A percentile compares a stretch with the other conserved stretches of the same genome.
These are phyloP conservation scores for Raffaelea ambrosiae DNA, from an alignment of 2,329 filamentous ascomycete genomes.

Conservation along the genomic window DNA sequence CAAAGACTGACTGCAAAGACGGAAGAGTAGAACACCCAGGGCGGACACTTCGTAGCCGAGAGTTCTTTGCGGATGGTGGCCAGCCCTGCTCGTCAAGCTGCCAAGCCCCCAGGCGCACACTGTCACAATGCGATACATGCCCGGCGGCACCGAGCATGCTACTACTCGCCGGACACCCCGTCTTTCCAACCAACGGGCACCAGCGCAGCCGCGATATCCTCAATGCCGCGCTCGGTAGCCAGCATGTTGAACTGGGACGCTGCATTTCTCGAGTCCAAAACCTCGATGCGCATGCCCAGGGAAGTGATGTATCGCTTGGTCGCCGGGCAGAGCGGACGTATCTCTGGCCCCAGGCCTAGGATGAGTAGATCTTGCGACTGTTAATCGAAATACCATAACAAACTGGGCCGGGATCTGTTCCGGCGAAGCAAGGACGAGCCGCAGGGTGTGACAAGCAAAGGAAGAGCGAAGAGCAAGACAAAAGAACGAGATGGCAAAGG, in stretches of 20 bases:
- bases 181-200: conserved; percentile 80
- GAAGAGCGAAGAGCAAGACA: background rate
- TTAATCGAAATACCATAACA: background rate
- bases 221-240: conserved; percentile 84
- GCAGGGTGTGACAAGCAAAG: background rate
- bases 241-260: conserved; percentile 91
- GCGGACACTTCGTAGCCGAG: no score
- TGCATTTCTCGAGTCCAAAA: conserved; percentile 88
- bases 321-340: conserved; percentile 67
- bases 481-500: background rate
- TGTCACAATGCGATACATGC: no score
- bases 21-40: no score
- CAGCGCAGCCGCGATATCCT: conserved; percentile 78
- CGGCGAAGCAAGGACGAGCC: background rate
- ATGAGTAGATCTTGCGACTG: conserved; percentile 71
- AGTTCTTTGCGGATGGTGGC: no score
- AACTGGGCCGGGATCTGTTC: no score
- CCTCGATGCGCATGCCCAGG: conserved; percentile 76
- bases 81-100: no score
- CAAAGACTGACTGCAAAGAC: no score
- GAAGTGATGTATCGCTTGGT: conserved; percentile 64
- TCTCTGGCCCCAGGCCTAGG: conserved; percentile 71
- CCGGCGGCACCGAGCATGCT: no score
- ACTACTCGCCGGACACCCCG: conserved; percentile 19
- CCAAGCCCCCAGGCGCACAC: no score